Base-by-base conservation (phyloP, 106 monocot genomes). In the Acanthochlamys bracteata region DNA sequence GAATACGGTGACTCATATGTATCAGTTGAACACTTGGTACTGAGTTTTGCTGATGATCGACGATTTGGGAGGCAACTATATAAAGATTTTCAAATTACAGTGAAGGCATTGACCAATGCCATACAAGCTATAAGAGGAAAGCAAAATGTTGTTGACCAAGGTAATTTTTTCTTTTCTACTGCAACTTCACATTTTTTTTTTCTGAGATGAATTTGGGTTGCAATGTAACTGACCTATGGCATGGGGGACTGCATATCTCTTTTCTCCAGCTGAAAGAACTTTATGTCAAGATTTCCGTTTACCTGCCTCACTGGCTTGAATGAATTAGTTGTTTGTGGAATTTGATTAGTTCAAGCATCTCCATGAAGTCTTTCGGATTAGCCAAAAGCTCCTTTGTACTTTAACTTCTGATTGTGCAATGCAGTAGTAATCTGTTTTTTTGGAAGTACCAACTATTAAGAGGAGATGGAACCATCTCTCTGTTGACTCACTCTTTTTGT, bases 111-210 rank as follows among this genome's bases (percentile, higher is more conserved):
- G 58, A 80, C 72, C 74, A 72, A 80, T 33, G 83, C 88, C 8
- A 69, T 98, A 57, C 64, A 98, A 79, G 56, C 85, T 47, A 81
- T 92, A 68, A 76, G 91, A 71, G 96, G 91, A 22, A 64, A 69
- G n/a, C 96, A 98, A 54, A 91, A 64, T 66, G 96, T 98, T 55
- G 79, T 84, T 68, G 91, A 92, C 69, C 96, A 98, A 88, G 96
- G 96, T 92, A 83, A 7, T 19, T 20, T 41, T 46, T 7, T 57
- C 57, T 22, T 25, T 52, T 39, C 33, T 33, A 33, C 14, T 67
- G 14, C 47, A 64, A 42, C 46, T 24, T 57, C 23, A 6, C 7
- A 70, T 42, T n/a, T n/a, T n/a, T n/a, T n/a, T 21, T 60, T 10
- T 47, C 39, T 69, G 24, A 4, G 20, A 10, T 4, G 49, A 49